Percentiles rank a stretch among this genome's conserved stretches.
These are phyloP conservation scores for Discostella stelligeroides DNA, from an alignment of 108 stramenopile species.

Conservation along the genomic window DNA sequence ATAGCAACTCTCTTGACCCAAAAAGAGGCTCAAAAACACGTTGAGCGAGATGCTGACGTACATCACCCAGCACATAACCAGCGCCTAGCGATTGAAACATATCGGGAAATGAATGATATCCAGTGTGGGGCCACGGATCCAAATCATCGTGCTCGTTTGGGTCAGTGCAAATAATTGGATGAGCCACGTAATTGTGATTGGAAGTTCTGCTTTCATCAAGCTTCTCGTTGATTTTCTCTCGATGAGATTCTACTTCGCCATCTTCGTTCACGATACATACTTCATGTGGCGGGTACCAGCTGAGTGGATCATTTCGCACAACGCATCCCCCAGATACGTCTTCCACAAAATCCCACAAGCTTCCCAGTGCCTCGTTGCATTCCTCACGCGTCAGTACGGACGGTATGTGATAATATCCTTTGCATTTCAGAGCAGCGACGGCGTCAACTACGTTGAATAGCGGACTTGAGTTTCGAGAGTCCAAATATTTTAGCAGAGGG, in stretches of 20 bases:
- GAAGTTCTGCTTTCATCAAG: neutral
- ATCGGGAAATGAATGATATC: conserved; percentile 36
- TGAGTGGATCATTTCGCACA: conserved; percentile 34
- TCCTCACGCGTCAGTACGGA: conserved; percentile 44
- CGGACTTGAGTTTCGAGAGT: neutral
- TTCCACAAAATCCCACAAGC: conserved; percentile 63
- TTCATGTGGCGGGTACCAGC: conserved; percentile 43
- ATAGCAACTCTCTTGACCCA: conserved; percentile 54
- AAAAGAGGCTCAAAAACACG: conserved; percentile 66
- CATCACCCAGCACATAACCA: conserved; percentile 58
- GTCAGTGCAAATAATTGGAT: neutral
- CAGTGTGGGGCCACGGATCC: conserved; percentile 60
- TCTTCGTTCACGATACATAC: neutral
- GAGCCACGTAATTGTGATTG: neutral
- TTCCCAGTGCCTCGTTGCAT: conserved; percentile 42
- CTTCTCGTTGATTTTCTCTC: neutral
- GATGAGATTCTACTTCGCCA: neutral
- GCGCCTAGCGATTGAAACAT: conserved; percentile 65
- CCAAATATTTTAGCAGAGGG: conserved; percentile 34
- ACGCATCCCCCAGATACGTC: conserved; percentile 55
- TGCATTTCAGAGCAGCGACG: conserved; percentile 25
- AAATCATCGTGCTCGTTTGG: conserved; percentile 11
- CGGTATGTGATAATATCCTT: conserved; percentile 47
- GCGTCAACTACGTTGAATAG: conserved; percentile 19
- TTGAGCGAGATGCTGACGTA: conserved; percentile 59